These are phyloP conservation scores for Xylona heveae DNA, from an alignment of 495 filamentous ascomycete species.

Conservation along the genomic window DNA sequence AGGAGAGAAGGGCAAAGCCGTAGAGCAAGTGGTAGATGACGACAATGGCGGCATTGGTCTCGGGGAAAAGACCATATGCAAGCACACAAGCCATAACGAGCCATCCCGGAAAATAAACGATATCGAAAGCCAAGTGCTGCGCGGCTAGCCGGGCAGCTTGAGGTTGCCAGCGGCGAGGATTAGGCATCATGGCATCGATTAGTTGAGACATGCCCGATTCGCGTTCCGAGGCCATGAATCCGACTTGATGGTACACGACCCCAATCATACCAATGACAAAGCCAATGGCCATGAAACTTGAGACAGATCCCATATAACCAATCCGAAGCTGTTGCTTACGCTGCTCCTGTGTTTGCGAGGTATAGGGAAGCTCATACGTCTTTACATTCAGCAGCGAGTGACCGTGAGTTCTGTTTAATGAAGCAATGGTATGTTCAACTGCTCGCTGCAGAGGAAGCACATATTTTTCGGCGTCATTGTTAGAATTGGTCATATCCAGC, in stretches of 20 bases:
- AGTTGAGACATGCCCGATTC: constrained; percentile 63
- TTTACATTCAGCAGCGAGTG: constrained; percentile 14
- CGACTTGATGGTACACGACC: constrained; percentile 54
- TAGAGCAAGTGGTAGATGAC: constrained; percentile 39
- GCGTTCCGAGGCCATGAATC: constrained; percentile 54
- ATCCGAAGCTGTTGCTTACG: constrained; percentile 34
- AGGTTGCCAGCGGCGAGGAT: constrained; percentile 36
- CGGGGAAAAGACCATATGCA: constrained; percentile 34
- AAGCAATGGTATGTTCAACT: constrained; percentile 50
- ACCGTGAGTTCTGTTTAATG: constrained; percentile 20
- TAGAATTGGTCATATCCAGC: constrained; percentile 31
- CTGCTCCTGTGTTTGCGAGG: constrained; percentile 40
- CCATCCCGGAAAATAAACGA: constrained; percentile 51
- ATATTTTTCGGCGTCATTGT: constrained; percentile 53
- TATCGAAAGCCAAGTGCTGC: constrained; percentile 44
- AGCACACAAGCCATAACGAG: constrained; percentile 42
- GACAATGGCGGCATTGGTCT: constrained; percentile 34
- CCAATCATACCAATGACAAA: constrained; percentile 49
- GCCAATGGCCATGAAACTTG: constrained; percentile 42
- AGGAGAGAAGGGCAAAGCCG: constrained; percentile 42
- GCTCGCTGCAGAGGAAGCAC: constrained; percentile 57
- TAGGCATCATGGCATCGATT: constrained; percentile 66
- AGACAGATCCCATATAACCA: constrained; percentile 46
- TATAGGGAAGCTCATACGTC: constrained; percentile 48
- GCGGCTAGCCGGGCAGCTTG: constrained; percentile 45